Base-by-base conservation (phyloP, 345 rosid species). In the Eutrema yunnanense region DNA sequence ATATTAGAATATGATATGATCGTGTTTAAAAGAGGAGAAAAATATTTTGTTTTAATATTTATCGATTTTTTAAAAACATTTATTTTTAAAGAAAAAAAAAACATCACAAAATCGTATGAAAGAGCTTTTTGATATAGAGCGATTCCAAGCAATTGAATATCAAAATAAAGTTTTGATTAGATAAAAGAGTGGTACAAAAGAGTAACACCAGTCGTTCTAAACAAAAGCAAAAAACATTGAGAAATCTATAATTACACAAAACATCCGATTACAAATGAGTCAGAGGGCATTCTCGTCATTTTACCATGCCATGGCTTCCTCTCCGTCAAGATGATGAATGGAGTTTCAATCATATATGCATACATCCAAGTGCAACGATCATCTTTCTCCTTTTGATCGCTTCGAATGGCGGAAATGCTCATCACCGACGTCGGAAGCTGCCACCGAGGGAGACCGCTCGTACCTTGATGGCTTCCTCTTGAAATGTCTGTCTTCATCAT, bases 381-480 rank as follows among this genome's bases (percentile, higher is more conserved):
- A 73, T 50, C 67, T 74, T 50, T 66, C 78, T 58, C 73, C 67
- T 59, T 58, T 73, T 2, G 72, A 73, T 33, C 78, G 47, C 50
- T 68, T 75, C 9, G 74, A 53, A 37, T 47, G 79, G 49, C 79
- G 63, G 42, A 6, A 49, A 66, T 66, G 53, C 50, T 58, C 78
- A 42, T 57, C 61, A 11, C 77, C 57, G 27, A n/a, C 47, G 38
- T 71, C 79, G 0, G 82, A 34, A 53, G 38, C 43, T 11, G 60
- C 36, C 13, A 53, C 56, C 0, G 79, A 84, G 0, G 94, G 86
- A 7, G 97, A 88, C 1, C 87, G 81, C 73, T 91, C 88, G 19
- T 88, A 86, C 85, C 96, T 88, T 0, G 87, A 86, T 4, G 92
- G 88, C 86, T 84, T 94, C 82, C 99, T 86, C 86, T 94, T 91